Evolutionary conservation across 2,329 filamentous ascomycete genomes (phyloP), one percentile per base, ranked within the genome.

Genomic region (Fusarium burgessii): DNA sequence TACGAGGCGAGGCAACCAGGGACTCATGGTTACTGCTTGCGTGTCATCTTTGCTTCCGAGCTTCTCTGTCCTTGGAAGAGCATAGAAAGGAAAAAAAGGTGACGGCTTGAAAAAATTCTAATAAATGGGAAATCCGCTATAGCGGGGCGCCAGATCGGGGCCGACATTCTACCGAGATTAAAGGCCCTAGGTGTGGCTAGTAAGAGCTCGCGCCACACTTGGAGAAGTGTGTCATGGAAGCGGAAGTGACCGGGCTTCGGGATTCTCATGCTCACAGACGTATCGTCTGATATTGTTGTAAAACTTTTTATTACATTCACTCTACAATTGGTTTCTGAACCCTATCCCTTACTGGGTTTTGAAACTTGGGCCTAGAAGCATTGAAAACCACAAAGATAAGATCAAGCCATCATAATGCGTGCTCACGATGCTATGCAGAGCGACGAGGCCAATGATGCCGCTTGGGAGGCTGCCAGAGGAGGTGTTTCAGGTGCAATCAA

Each of bases 391-490:
- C 23, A 50, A n/a, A 49, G 32, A 29, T 33, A 42, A 32, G 52
- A 50, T 33, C 56, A 59, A 57, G 25, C 33, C 51, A 27, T 58
- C 60, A 74, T 63, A 23, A 76, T 77, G 75, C 73, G 73, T 43
- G 7, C 64, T 41, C 66, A 68, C 81, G 89, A 87, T 73, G 86
- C 84, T 68, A 82, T 91, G 76, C 87, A 87, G 55, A 89, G 87
- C 72, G 87, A 88, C 43, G 92, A 95, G 79, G 89, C 91, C 52
- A 87, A 88, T 69, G 84, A 87, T 61, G 93, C 93, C 49, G 90
- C 91, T 43, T 91, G 90, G 89, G 91, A 92, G 76, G 92, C 92
- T 38, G 86, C 86, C 5, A 86, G 86, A 68, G 93, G 93, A 38
- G 92, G 91, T 20, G 80, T 88, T 35, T 81, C 86, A 47, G 93